Conservation (phyloP, 305 asterid species). For the Nicotiana rustica region DNA sequence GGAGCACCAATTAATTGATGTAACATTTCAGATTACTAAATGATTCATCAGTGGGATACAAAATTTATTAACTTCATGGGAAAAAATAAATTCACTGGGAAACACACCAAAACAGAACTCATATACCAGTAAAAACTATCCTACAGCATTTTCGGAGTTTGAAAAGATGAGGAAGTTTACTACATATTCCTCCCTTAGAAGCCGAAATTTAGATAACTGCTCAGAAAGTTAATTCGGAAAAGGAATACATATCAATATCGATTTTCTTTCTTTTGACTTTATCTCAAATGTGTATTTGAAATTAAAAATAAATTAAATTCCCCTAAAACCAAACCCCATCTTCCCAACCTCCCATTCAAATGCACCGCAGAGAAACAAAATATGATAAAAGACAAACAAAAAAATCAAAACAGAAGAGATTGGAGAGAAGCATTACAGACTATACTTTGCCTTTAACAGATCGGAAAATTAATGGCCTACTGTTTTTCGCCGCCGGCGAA, state of each 20-base stretch:
- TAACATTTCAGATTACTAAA: slow-evolving; percentile 55
- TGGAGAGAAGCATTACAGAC: neutral
- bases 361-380: neutral
- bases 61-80: too few relatives aligned
- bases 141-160: neutral
- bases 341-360: too few relatives aligned
- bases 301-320: neutral
- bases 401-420: neutral
- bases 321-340: too few relatives aligned
- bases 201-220: neutral
- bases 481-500: neutral
- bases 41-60: slow-evolving; percentile 49
- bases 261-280: neutral
- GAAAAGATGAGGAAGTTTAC: neutral
- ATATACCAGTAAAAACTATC: neutral
- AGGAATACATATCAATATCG: neutral
- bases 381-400: too few relatives aligned
- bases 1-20: slow-evolving; percentile 47
- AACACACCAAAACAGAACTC: too few relatives aligned
- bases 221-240: neutral
- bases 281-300: neutral
- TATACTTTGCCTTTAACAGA: neutral
- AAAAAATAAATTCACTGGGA: too few relatives aligned
- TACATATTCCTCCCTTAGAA: too few relatives aligned
- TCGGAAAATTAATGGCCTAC: neutral